phyloP scores from a whole-genome alignment of 495 filamentous ascomycete species.

The Penicillium cataractarum region DNA sequence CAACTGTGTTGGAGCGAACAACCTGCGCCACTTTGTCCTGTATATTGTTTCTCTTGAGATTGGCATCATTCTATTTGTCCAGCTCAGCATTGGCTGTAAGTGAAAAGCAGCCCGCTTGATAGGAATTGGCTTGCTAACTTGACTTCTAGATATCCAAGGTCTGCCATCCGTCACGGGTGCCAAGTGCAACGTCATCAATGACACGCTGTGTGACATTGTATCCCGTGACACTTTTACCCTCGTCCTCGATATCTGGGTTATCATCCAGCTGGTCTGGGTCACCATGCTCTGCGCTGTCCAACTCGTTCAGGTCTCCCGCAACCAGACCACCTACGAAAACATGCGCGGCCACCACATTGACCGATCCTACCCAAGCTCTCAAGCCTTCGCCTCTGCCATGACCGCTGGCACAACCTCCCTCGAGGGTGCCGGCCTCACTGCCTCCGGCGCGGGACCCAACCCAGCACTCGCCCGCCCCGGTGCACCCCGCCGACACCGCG shows the following conservation, averaged over 20 bases:
- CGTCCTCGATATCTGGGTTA: constrained; percentile 73
- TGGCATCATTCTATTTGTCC: constrained; percentile 68
- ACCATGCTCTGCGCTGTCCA: constrained; percentile 94
- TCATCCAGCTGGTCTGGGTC: constrained; percentile 88
- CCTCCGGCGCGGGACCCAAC: constrained; percentile 54
- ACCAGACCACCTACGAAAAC: constrained; percentile 93
- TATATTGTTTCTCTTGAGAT: constrained; percentile 79
- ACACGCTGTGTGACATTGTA: constrained; percentile 69
- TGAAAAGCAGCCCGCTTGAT: constrained; percentile 16
- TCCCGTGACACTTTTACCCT: constrained; percentile 84
- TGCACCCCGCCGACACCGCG: constrained; percentile 51
- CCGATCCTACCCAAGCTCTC: constrained; percentile 58
- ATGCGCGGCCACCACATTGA: constrained; percentile 71
- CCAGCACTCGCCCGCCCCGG: constrained; percentile 45
- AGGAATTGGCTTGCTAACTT: constrained; percentile 18
- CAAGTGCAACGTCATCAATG: constrained; percentile 76
- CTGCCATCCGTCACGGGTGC: constrained; percentile 48
- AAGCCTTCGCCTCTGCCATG: constrained; percentile 74
- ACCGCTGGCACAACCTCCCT: constrained; percentile 69
- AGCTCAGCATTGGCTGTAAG: constrained; percentile 58
- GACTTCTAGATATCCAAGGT: constrained; percentile 56
- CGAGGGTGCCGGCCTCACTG: constrained; percentile 70
- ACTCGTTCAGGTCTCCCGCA: constrained; percentile 84
- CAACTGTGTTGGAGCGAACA: constrained; percentile 93
- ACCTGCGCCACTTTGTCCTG: constrained; percentile 91